Evolutionary conservation across 345 rosid species (phyloP).

Genomic region (Citrus sp.): DNA sequence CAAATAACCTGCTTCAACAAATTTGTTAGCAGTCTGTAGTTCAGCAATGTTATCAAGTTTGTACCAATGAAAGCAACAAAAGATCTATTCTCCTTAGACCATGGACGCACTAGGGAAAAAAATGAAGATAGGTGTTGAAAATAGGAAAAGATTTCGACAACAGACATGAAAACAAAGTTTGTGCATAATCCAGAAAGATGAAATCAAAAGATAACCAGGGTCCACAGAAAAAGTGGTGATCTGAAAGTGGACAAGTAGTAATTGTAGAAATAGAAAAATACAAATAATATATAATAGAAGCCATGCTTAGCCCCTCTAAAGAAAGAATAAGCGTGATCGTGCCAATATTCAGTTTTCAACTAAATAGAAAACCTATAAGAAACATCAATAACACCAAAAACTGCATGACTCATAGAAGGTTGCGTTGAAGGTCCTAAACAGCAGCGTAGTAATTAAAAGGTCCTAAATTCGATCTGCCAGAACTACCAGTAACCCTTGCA

Average conservation of each 20-base stretch:
- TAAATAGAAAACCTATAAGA: neutral
- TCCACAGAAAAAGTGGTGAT: neutral
- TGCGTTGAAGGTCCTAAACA: neutral
- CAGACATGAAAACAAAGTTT: neutral
- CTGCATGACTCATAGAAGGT: neutral
- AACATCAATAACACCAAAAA: neutral
- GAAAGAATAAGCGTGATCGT: neutral
- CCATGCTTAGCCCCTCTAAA: neutral
- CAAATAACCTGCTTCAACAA: slow-evolving; percentile 5
- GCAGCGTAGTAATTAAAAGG: neutral
- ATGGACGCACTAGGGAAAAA: neutral
- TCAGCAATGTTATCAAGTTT: neutral
- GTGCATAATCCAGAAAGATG: neutral
- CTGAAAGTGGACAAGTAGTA: neutral
- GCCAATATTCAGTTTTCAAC: neutral
- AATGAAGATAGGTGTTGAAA: neutral
- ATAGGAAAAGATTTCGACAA: neutral
- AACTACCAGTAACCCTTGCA: neutral
- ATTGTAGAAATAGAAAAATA: neutral
- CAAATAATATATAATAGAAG: neutral
- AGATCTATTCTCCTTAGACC: neutral
- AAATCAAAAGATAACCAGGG: neutral
- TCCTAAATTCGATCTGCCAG: neutral
- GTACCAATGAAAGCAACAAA: neutral
- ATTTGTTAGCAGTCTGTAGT: neutral